These are phyloP conservation scores for Eucalyptus marginata DNA, from an alignment of 345 rosid species.

Conservation along the genomic window DNA sequence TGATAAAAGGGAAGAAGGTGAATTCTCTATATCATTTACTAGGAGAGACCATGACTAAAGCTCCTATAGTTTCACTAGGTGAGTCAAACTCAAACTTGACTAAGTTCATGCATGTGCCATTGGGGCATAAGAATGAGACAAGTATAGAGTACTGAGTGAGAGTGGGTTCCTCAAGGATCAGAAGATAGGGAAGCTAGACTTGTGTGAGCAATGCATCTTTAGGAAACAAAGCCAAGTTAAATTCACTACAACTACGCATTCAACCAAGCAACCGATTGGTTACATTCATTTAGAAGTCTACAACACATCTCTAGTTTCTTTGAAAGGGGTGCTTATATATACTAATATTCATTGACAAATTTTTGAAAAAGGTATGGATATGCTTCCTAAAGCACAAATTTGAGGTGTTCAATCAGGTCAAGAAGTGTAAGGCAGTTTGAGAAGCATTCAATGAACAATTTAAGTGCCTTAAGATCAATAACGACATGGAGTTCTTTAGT, in stretches of 20 bases:
- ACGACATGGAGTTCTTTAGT: background rate
- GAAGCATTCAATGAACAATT: background rate
- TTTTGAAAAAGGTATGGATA: no score
- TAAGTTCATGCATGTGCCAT: background rate
- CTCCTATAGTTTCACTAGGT: fast-evolving
- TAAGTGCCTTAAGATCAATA: background rate
- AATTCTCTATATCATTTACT: background rate
- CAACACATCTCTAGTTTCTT: background rate
- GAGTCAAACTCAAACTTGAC: no score
- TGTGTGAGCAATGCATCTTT: background rate
- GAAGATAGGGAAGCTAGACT: background rate
- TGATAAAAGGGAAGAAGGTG: no score
- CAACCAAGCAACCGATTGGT: background rate
- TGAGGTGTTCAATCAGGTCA: background rate
- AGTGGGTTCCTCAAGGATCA: background rate
- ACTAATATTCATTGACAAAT: no score
- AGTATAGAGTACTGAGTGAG: background rate
- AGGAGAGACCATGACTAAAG: background rate
- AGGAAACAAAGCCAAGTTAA: background rate
- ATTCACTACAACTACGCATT: no score
- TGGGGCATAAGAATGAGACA: background rate
- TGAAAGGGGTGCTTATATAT: no score
- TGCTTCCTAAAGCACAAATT: background rate
- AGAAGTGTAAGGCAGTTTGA: background rate
- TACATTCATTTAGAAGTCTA: background rate